Conservation (phyloP, 116 monocot genomes). For the Dioscorea cayenensis region DNA sequence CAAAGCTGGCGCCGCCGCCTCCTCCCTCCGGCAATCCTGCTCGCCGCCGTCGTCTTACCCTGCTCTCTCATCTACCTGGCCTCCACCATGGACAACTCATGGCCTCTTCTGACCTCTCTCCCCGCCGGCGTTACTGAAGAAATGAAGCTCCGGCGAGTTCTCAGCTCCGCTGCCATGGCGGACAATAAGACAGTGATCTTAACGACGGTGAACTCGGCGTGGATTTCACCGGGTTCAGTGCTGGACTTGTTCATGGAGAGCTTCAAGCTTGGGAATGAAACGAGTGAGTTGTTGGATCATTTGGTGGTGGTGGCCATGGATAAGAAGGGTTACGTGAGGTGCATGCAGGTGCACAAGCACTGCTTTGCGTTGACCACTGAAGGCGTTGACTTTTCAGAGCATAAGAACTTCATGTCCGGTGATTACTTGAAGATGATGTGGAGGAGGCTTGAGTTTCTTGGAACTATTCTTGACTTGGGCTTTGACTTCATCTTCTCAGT, state of each 20-base stretch:
- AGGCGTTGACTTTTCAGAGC: slow-evolving; percentile 60
- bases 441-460: slow-evolving; percentile 61
- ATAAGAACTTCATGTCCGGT: slow-evolving; percentile 53
- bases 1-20: neutral
- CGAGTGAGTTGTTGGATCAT: slow-evolving; percentile 43
- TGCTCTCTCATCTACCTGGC: neutral
- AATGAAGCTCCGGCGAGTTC: slow-evolving; percentile 31
- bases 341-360: slow-evolving; percentile 28
- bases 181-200: slow-evolving; percentile 55
- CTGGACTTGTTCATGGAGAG: slow-evolving; percentile 68
- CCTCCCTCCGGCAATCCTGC: neutral
- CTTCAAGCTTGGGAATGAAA: slow-evolving; percentile 42
- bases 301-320: slow-evolving; percentile 62
- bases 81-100: neutral
- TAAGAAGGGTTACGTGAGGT: slow-evolving; percentile 37
- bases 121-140: slow-evolving; percentile 6
- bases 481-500: slow-evolving; percentile 72
- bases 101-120: too few species aligned
- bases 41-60: neutral
- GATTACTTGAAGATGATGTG: slow-evolving; percentile 83
- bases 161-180: slow-evolving; percentile 51
- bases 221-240: slow-evolving; percentile 35
- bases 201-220: slow-evolving; percentile 48
- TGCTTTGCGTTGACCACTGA: slow-evolving; percentile 47
- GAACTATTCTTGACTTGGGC: slow-evolving; percentile 50